phyloP scores from a whole-genome alignment of 805 yeast species.

The Teunomyces funiuensis region DNA sequence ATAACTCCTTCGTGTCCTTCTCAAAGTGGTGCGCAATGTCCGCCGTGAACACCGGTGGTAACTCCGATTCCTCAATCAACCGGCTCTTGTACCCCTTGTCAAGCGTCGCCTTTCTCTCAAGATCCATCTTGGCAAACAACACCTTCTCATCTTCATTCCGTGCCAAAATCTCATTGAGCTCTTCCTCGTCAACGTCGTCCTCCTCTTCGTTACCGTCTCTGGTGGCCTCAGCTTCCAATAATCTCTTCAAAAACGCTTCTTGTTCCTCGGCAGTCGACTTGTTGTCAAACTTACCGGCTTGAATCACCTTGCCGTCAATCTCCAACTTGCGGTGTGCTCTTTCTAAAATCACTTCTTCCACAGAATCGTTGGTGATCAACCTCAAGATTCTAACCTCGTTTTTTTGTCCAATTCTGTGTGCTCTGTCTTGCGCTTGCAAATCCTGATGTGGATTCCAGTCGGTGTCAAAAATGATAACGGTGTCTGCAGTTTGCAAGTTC shows the following conservation, averaged over 20 bases:
- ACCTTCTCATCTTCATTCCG: slow-evolving; percentile 61
- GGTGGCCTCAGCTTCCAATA: slow-evolving; percentile 67
- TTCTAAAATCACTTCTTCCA: slow-evolving; percentile 79
- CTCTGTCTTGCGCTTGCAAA: slow-evolving; percentile 88
- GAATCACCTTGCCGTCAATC: slow-evolving; percentile 86
- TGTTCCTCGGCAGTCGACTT: slow-evolving; percentile 86
- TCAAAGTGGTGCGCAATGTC: slow-evolving; percentile 27
- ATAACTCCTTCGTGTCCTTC: slow-evolving; percentile 24
- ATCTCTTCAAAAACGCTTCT: slow-evolving; percentile 70
- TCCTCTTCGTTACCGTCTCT: slow-evolving; percentile 57
- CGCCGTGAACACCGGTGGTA: slow-evolving; percentile 26
- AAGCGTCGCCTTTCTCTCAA: slow-evolving; percentile 46
- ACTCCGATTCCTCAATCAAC: slow-evolving; percentile 24
- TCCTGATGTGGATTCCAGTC: slow-evolving; percentile 94
- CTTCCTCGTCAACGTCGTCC: slow-evolving; percentile 61
- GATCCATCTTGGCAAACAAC: slow-evolving; percentile 59
- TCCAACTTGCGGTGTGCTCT: slow-evolving; percentile 82
- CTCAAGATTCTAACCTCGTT: slow-evolving; percentile 82
- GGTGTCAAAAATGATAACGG: slow-evolving; percentile 81
- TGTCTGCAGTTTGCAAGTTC: slow-evolving; percentile 84
- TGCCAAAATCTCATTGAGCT: slow-evolving; percentile 69
- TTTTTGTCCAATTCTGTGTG: slow-evolving; percentile 87
- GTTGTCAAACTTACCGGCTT: slow-evolving; percentile 87
- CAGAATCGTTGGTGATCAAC: slow-evolving; percentile 77
- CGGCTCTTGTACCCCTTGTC: slow-evolving; percentile 17